A percentile compares a stretch with the other conserved stretches of the same genome.
These are phyloP conservation scores for Alternaria rosae DNA, from an alignment of 2,329 filamentous ascomycete species.

Conservation along the genomic window DNA sequence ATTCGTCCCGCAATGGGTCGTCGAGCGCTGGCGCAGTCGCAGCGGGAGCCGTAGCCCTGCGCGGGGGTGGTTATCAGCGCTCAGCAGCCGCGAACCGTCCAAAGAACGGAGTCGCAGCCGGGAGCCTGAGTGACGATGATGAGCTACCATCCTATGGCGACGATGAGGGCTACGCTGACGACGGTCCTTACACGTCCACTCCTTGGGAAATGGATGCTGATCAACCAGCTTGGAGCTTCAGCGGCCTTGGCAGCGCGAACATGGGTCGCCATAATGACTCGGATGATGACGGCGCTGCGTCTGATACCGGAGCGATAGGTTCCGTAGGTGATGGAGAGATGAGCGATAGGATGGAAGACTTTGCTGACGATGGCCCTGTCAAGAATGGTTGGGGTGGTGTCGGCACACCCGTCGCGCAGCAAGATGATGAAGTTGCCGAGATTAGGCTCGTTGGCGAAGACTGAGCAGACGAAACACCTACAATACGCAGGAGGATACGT, in stretches of 20 bases:
- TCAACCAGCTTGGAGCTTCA: constrained; percentile 36
- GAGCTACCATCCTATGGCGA: constrained; percentile 31
- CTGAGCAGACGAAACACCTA: neutral
- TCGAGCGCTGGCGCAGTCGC: constrained; percentile 85
- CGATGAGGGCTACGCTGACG: constrained; percentile 26
- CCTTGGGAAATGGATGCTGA: constrained; percentile 13
- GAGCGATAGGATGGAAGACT: constrained; percentile 10
- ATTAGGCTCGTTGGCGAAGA: constrained; percentile 10
- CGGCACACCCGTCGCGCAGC: constrained; percentile 9
- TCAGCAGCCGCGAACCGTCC: constrained; percentile 43
- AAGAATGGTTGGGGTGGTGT: constrained; percentile 8
- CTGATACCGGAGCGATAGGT: constrained; percentile 8
- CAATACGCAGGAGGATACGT: neutral
- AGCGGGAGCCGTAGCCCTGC: constrained; percentile 63
- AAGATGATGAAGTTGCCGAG: constrained; percentile 13
- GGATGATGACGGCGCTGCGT: constrained; percentile 9
- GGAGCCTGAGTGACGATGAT: constrained; percentile 38
- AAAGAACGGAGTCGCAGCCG: constrained; percentile 46
- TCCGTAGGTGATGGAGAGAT: constrained; percentile 7
- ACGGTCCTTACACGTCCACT: constrained; percentile 6
- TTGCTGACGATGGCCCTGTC: constrained; percentile 8
- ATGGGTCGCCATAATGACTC: constrained; percentile 16
- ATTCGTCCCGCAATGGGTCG: constrained; percentile 88
- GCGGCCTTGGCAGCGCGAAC: constrained; percentile 6
- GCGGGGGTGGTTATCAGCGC: constrained; percentile 45